These are phyloP conservation scores for Melastoma candidum DNA, from an alignment of 441 rosid species.

Conservation along the genomic window DNA sequence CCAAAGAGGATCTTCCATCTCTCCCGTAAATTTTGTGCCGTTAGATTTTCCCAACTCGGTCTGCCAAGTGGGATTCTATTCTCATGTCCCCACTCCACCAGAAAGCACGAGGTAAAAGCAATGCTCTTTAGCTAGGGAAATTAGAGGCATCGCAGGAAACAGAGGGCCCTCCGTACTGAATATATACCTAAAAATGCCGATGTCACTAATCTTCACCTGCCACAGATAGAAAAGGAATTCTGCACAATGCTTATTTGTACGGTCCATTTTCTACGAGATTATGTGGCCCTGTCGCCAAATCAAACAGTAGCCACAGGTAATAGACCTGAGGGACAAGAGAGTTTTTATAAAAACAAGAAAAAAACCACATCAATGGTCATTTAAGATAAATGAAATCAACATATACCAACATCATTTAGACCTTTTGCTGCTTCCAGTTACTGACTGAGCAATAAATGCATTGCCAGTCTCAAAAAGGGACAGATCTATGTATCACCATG, in stretches of 20 bases:
- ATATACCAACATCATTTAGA: too few relatives aligned
- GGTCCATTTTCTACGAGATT: conserved; percentile 98
- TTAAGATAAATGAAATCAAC: background rate
- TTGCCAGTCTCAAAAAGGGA: background rate
- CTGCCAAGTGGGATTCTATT: conserved; percentile 25
- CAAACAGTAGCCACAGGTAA: conserved; percentile 95
- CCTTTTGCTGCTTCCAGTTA: too few relatives aligned
- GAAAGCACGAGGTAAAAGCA: conserved; percentile 77
- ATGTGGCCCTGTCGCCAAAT: conserved; percentile 78
- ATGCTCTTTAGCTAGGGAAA: conserved; percentile 72
- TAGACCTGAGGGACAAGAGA: conserved; percentile 42
- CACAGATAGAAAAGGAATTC: background rate
- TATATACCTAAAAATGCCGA: conserved; percentile 46
- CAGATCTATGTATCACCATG: too few relatives aligned
- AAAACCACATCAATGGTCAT: conserved; percentile 10
- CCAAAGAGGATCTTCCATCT: conserved; percentile 18
- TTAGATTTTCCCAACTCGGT: conserved; percentile 34
- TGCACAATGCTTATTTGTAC: conserved; percentile 55
- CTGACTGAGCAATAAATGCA: too few relatives aligned
- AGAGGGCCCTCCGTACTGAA: conserved; percentile 95
- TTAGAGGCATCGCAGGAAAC: conserved; percentile 79
- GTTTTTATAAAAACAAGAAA: too few relatives aligned
- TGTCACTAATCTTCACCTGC: background rate
- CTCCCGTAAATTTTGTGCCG: conserved; percentile 25
- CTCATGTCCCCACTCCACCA: conserved; percentile 40